phyloP scores from a whole-genome alignment of 2,329 filamentous ascomycete species.

The Gyromitra esculenta region DNA sequence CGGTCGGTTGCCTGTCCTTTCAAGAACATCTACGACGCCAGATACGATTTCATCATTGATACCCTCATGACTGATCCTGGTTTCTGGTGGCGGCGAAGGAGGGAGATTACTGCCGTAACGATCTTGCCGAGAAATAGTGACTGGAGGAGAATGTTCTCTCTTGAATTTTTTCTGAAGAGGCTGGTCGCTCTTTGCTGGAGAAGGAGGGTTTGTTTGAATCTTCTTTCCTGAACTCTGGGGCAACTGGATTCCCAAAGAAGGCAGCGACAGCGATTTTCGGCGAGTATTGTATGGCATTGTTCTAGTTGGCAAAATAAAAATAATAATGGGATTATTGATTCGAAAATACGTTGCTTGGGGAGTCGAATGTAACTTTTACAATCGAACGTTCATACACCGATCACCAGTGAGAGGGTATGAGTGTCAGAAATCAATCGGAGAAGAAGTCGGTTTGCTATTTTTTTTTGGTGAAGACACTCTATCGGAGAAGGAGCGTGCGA shows the following conservation, averaged over 20 bases:
- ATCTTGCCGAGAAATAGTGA: constrained; percentile 62
- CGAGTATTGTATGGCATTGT: constrained; percentile 95
- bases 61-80: constrained; percentile 78
- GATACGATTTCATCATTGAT: constrained; percentile 97
- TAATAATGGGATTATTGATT: constrained; percentile 38
- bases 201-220: constrained; percentile 71
- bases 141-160: constrained; percentile 58
- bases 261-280: constrained; percentile 92
- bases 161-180: constrained; percentile 66
- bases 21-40: constrained; percentile 84
- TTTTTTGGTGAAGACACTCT: constrained; percentile 50
- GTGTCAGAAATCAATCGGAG: constrained; percentile 43
- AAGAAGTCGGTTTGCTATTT: constrained; percentile 48
- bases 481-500: constrained; percentile 44
- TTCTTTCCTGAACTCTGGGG: constrained; percentile 68
- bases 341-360: constrained; percentile 36
- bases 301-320: constrained; percentile 54
- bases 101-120: constrained; percentile 79
- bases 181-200: constrained; percentile 69
- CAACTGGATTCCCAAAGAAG: constrained; percentile 90
- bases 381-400: constrained; percentile 44
- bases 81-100: constrained; percentile 72
- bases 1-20: constrained; percentile 88
- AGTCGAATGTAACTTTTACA: constrained; percentile 48
- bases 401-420: constrained; percentile 43